Conservation (phyloP, 2,329 filamentous ascomycete species). For the Colletotrichum sp. region DNA sequence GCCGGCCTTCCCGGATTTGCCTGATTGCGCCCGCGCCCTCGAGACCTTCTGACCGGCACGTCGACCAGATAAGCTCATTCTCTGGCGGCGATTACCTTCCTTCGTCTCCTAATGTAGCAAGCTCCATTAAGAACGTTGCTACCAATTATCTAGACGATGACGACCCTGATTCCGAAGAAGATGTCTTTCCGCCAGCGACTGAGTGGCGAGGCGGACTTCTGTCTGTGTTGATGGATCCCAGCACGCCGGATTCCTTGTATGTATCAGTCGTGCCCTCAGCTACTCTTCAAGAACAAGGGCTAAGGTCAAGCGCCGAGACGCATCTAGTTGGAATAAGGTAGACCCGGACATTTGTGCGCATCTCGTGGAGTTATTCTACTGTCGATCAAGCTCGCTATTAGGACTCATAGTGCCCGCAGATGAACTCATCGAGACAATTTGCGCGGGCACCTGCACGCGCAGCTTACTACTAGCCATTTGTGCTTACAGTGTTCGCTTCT, state of each 20-base stretch:
- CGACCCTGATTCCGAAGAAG: not conserved
- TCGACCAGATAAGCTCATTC: not conserved
- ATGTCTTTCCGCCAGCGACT: not conserved
- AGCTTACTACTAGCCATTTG: not conserved
- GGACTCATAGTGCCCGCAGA: not conserved
- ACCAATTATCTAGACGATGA: not conserved
- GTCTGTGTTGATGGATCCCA: not conserved
- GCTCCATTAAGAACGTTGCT: not conserved
- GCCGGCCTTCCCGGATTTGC: not conserved
- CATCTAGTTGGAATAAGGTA: not conserved
- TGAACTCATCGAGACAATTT: not conserved
- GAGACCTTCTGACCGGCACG: not conserved
- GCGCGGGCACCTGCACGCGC: not conserved
- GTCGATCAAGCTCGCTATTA: not conserved
- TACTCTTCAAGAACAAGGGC: not conserved
- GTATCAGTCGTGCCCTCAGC: not conserved
- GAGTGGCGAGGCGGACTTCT: not conserved
- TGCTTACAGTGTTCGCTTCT: not conserved
- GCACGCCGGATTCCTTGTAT: not conserved
- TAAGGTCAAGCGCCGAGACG: not conserved
- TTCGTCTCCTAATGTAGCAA: not conserved
- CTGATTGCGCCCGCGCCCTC: not conserved
- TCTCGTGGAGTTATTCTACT: not conserved
- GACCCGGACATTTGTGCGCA: not conserved
- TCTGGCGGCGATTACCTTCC: not conserved